Base-by-base conservation (phyloP, 2,329 filamentous ascomycete genomes). In the Elsinoe fawcettii region DNA sequence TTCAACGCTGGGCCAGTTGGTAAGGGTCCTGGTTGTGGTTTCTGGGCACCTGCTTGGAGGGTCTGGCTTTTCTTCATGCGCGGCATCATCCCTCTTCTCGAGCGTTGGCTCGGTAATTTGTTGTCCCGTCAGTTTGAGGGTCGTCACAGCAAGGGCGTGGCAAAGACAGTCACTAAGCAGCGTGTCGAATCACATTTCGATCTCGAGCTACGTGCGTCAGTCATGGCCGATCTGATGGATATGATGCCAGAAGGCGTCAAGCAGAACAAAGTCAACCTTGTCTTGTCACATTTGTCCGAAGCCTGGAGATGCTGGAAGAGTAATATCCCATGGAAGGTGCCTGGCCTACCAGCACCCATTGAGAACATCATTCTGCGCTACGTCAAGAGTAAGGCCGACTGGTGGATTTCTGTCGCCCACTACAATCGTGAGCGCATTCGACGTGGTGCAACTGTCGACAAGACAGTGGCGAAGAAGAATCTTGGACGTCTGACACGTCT, bases 241-340 rank as follows among this genome's bases (percentile, higher is more conserved):
- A 99, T 99, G 95, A 99, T 99, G 93, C 93, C 93, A 0, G 95
- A 99, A 70, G 93, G 93, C 63, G 97, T 99, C 76, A 96, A 96
- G 73, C 93, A 99, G 71, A 99, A 93, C 77, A 99, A 99, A 75
- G 90, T 99, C 72, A 96, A 99, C 72, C 96, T 91, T 1, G 92
- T 99, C 44, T 77, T 99, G 56, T 93, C 97, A 68, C 95, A 99
- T 79, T 75, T 99, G 41, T 97, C 92, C 0, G 93, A 99, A 75
- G 93, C 93, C 12, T 99, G 93, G 93, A 83, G 93, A 75, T 99
- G 93, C 76, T 99, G 93, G 93, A 99, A 99, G 85, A 96, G 91
- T 74, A 99, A 99, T 68, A 99, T 99, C 64, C 93, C 93, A 0
- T 99, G 93, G 93, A 99, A 99, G 76, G 93, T 99, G 2, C 93